Percentiles rank a stretch among this genome's conserved stretches.
Evolutionary conservation across 257 asterid genomes (phyloP).

Genomic region (Scutellaria minor): DNA sequence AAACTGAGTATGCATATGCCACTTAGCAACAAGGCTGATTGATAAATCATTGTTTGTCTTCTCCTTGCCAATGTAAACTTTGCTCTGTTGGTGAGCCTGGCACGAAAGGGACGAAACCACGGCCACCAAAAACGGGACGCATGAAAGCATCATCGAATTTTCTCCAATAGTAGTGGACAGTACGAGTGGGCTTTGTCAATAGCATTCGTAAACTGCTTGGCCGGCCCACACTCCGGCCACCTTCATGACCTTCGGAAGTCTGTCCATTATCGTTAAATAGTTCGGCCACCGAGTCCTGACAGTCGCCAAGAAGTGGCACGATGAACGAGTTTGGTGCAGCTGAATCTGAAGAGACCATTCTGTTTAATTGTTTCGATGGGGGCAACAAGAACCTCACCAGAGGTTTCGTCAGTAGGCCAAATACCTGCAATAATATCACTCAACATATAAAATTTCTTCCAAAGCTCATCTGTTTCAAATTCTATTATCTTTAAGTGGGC

Average conservation of each 20-base stretch:
- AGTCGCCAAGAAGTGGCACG: conserved; percentile 69
- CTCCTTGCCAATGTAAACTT: conserved; percentile 42
- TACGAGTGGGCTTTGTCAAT: conserved; percentile 68
- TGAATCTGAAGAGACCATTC: conserved; percentile 73
- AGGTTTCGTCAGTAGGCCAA: conserved; percentile 91
- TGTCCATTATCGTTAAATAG: conserved; percentile 52
- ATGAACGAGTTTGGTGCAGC: conserved; percentile 62
- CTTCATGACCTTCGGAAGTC: conserved; percentile 48
- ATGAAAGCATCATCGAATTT: conserved; percentile 84
- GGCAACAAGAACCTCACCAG: conserved; percentile 67
- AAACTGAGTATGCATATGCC: conserved; percentile 30
- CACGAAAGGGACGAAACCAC: conserved; percentile 85
- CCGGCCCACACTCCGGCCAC: conserved; percentile 49
- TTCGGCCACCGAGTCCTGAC: conserved; percentile 57
- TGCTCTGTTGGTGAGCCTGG: conserved; percentile 91
- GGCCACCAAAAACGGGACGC: conserved; percentile 98
- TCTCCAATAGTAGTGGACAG: conserved; percentile 93
- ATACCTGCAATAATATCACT: conserved; percentile 60
- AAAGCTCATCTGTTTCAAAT: too few relatives aligned
- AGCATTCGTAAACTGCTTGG: conserved; percentile 90
- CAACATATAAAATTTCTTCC: neutral
- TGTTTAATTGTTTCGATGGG: conserved; percentile 51
- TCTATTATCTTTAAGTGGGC: too few relatives aligned
- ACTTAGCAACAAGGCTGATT: neutral
- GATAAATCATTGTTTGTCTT: conserved; percentile 33